phyloP scores from a whole-genome alignment of 352 stramenopile species.

The Globisporangium paroecandrum region DNA sequence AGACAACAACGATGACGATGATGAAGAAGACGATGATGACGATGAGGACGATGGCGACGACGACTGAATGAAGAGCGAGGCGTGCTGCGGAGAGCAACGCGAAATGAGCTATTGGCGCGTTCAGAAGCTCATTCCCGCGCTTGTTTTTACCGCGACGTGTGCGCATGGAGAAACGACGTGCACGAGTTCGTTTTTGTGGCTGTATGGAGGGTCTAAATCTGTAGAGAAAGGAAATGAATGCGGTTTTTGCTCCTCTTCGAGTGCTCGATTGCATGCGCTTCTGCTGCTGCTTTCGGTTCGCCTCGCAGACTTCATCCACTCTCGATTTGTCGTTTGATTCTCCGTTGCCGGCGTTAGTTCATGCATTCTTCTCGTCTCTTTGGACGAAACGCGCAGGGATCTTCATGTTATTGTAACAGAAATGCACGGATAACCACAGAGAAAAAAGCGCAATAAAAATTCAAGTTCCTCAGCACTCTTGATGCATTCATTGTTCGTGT shows the following conservation, averaged over 20 bases:
- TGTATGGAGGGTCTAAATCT: slow-evolving; percentile 8
- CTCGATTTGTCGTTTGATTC: not conserved
- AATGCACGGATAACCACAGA: not conserved
- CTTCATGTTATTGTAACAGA: slow-evolving; percentile 9
- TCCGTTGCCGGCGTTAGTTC: not conserved
- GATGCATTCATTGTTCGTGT: not conserved
- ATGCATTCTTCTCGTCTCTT: not conserved
- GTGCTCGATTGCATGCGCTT: not conserved
- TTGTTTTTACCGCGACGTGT: not conserved
- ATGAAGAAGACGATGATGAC: not conserved
- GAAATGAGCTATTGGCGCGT: not conserved
- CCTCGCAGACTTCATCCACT: not conserved
- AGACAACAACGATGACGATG: not conserved
- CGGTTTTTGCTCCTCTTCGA: not conserved
- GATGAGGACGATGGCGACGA: not conserved
- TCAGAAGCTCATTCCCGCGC: not conserved
- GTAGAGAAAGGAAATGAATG: slow-evolving; percentile 5
- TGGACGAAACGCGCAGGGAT: not conserved
- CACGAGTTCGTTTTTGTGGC: slow-evolving; percentile 4
- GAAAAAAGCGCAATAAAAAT: not conserved
- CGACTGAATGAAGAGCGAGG: not conserved
- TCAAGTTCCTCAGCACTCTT: not conserved
- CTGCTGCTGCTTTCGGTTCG: not conserved
- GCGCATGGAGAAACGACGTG: not conserved
- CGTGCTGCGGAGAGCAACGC: not conserved